Percentiles rank a stretch among this genome's conserved stretches.
Evolutionary conservation across 257 asterid species (phyloP).

Genomic region (Scutellaria minor): DNA sequence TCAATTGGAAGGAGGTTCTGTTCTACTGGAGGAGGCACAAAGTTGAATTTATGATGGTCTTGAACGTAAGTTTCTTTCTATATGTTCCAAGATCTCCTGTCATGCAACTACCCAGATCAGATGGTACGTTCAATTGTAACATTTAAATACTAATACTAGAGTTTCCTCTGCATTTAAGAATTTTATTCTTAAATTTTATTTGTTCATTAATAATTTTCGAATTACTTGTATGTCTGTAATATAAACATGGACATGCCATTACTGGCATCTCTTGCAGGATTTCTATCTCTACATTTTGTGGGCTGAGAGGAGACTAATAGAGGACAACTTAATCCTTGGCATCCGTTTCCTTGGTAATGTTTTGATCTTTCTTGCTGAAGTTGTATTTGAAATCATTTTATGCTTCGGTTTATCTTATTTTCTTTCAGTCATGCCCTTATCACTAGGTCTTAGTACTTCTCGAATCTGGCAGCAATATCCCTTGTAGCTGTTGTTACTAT

Average conservation of each 20-base stretch:
- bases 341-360: slow-evolving; percentile 67
- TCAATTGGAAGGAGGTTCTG: slow-evolving; percentile 53
- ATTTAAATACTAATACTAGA: slow-evolving; percentile 19
- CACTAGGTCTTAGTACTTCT: slow-evolving; percentile 70
- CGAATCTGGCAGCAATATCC: slow-evolving; percentile 68
- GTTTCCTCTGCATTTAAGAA: neutral
- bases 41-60: slow-evolving; percentile 76
- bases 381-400: slow-evolving; percentile 29
- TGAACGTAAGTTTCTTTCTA: slow-evolving; percentile 59
- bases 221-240: slow-evolving; percentile 18
- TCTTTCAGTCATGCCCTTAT: slow-evolving; percentile 47
- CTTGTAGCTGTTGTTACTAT: slow-evolving; percentile 66
- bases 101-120: slow-evolving; percentile 70
- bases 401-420: slow-evolving; percentile 23
- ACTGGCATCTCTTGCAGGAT: slow-evolving; percentile 57
- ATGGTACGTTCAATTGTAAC: slow-evolving; percentile 61
- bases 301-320: slow-evolving; percentile 94
- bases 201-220: neutral
- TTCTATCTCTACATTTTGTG: slow-evolving; percentile 74
- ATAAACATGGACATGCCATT: slow-evolving; percentile 20
- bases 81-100: slow-evolving; percentile 67
- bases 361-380: slow-evolving; percentile 43
- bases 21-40: slow-evolving; percentile 64
- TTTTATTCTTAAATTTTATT: too few relatives aligned
- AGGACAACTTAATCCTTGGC: slow-evolving; percentile 75